Base-by-base conservation (phyloP, 495 filamentous ascomycete species). In the Amniculicola lignicola region DNA sequence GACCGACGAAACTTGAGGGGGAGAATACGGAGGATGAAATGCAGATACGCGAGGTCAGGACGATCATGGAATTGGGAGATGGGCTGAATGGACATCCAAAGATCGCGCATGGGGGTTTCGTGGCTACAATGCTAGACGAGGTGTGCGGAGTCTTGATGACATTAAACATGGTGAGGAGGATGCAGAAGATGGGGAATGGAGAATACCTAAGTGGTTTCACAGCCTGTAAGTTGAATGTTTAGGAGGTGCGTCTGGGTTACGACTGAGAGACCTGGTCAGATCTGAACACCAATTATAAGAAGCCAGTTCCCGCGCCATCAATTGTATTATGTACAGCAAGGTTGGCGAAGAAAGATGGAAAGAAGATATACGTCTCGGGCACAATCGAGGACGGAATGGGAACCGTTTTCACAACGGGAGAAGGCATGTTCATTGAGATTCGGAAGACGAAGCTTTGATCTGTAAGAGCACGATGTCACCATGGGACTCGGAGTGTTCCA, bases 61-160 rank as follows among this genome's bases (percentile, higher is more conserved):
- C 38, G 15, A 19, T 84, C 16, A 38, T 84, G 12, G 76, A 74
- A 7, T 67, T 84, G 2, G 79, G 79, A n/a, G 68, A 67, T 9
- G 75, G 73, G 25, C 48, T 88, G 48, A 81, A 83, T 60, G 83
- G 83, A 1, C 77, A 77, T 54, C 69, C 77, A n/a, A 68, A 74
- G 14, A 72, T 81, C 19, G 70, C 75, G 24, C 83, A 87, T 64
- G 84, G 83, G 15, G 84, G 82, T 16, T 74, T 84, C 36, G 72
- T 82, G 16, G 75, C 74, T n/a, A 75, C 79, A 1, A 67, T 88
- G 21, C 59, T 87, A 24, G 82, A 85, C 54, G 79, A 82, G 57
- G 67, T 69, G 4, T 75, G 78, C 61, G 81, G 82, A 0, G 70
- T 78, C 11, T 53, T 83, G 11, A 63, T 79, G 4, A 64, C 70